Base-by-base conservation (phyloP, 306 rosid species). In the Abrus pulchellus region DNA sequence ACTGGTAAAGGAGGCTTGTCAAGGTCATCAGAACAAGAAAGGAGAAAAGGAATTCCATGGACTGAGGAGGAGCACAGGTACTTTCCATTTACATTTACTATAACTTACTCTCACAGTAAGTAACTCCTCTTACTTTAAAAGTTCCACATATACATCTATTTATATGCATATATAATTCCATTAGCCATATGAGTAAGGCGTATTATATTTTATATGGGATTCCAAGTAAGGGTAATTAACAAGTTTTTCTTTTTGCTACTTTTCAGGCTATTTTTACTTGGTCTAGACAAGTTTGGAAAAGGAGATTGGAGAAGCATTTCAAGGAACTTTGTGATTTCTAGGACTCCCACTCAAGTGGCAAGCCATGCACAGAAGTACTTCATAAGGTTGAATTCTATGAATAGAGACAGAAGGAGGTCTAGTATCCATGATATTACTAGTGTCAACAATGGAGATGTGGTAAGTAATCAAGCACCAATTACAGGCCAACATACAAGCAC, bases 261-360 rank as follows among this genome's bases (percentile, higher is more conserved):
- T 85, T 75, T 69, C 82, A 95, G 99, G 90, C 72, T 95, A 78
- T 95, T 95, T 89, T 91, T 95, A 79, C 91, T 95, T 80, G 99
- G 99, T 43, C 92, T 95, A 14, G 99, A 95, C 80, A 95, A 95
- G 81, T 93, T 95, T 88, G 99, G 99, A 33, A 95, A 95, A 80
- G 99, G 99, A 50, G 99, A 95, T 87, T 95, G 99, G 99, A 92
- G 99, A 77, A 95, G 99, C 87, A 95, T 95, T 74, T 95, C 99
- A 80, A 93, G 99, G 83, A 95, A 95, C 82, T 95, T 83, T 67
- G 99, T 95, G 14, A 88, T 95, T 72, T 95, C 99, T 34, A 93
- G 99, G 80, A 95, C 99, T 14, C 99, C 99, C 0, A 93, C 99
- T 38, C 99, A 93, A 89, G 99, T 93, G 36, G 99, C 99, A 6